A percentile compares a stretch with the other conserved stretches of the same genome.
Evolutionary conservation across 2,329 filamentous ascomycete genomes (phyloP).

Genomic region (Arthrobotrys conoides): DNA sequence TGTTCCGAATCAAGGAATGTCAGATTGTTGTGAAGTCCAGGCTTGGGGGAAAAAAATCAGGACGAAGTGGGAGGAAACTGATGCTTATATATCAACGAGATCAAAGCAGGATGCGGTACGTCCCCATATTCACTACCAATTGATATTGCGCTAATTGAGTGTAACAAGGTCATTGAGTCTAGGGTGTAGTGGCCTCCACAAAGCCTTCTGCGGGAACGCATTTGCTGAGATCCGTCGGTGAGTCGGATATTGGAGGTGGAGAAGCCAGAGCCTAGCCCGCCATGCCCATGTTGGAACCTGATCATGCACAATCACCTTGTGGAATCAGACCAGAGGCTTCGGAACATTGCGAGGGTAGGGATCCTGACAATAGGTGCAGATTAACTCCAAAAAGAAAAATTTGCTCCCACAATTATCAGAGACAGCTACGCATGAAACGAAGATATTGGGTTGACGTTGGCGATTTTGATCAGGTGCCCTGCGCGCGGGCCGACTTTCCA

Average conservation of each 20-base stretch:
- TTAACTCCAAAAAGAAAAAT: conserved; percentile 50
- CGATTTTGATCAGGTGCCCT: conserved; percentile 55
- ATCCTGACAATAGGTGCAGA: conserved; percentile 21
- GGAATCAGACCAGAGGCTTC: conserved; percentile 27
- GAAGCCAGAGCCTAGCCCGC: conserved; percentile 26
- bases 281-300: conserved; percentile 17
- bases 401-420: conserved; percentile 44
- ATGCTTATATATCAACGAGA: conserved; percentile 52
- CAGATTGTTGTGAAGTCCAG: conserved; percentile 57
- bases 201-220: conserved; percentile 48
- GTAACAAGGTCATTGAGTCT: conserved; percentile 8
- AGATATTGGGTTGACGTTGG: conserved; percentile 48
- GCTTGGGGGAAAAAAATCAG: conserved; percentile 50
- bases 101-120: not conserved
- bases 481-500: conserved; percentile 59
- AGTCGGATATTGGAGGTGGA: conserved; percentile 60
- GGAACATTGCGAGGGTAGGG: conserved; percentile 37
- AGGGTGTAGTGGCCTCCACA: conserved; percentile 20
- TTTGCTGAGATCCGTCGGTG: conserved; percentile 58
- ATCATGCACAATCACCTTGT: conserved; percentile 55
- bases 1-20: conserved; percentile 53
- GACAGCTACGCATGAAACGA: conserved; percentile 39
- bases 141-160: conserved; percentile 21
- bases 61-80: conserved; percentile 45
- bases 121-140: conserved; percentile 19